A percentile compares a stretch with the other conserved stretches of the same genome.
Evolutionary conservation across 306 rosid genomes (phyloP).

Genomic region (Castanea mollissima): DNA sequence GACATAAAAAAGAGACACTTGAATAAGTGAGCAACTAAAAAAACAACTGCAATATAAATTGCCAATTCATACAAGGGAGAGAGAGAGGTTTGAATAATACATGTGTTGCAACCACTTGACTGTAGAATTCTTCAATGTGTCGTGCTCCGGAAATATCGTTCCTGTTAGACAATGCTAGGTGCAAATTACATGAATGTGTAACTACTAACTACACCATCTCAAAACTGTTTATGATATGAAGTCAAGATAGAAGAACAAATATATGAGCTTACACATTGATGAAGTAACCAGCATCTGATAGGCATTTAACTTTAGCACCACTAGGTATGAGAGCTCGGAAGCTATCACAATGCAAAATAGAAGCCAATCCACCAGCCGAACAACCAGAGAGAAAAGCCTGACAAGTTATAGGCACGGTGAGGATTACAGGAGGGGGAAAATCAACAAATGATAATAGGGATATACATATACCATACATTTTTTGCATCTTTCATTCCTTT

Average conservation of each 20-base stretch:
- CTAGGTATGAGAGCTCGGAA: conserved; percentile 63
- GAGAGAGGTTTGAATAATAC: conserved; percentile 36
- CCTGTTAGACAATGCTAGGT: conserved; percentile 42
- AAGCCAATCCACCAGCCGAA: conserved; percentile 92
- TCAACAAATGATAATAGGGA: background rate
- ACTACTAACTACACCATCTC: background rate
- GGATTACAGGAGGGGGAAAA: background rate
- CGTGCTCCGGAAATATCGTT: conserved; percentile 73
- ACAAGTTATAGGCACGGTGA: conserved; percentile 6
- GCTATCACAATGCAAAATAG: conserved; percentile 84
- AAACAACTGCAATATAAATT: background rate
- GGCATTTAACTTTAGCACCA: conserved; percentile 67
- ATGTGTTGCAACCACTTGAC: conserved; percentile 69
- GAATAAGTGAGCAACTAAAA: background rate
- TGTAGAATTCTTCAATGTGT: conserved; percentile 53
- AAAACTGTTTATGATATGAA: background rate
- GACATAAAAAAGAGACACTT: background rate
- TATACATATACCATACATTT: conserved; percentile 47
- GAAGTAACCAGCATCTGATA: conserved; percentile 95
- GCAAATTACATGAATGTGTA: conserved; percentile 10
- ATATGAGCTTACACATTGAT: conserved; percentile 59
- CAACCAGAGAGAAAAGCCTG: conserved; percentile 95
- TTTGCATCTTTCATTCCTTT: conserved; percentile 87
- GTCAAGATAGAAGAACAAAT: background rate
- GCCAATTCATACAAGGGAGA: conserved; percentile 2